These are phyloP conservation scores for Calonectria honghensis DNA, from an alignment of 2,329 filamentous ascomycete genomes.

Conservation along the genomic window DNA sequence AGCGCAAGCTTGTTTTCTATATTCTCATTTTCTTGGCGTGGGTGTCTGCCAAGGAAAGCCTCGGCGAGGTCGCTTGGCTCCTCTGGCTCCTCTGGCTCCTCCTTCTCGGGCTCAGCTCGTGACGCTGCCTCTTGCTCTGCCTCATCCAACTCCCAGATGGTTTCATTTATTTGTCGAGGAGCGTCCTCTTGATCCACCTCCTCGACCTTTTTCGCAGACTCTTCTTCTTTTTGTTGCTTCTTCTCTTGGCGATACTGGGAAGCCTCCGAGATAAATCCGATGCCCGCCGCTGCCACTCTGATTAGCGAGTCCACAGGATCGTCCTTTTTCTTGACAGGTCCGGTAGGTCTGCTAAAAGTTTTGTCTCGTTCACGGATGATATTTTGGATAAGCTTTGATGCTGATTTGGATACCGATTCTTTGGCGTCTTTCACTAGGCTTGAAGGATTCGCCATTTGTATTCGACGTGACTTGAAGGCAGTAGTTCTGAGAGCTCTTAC, in stretches of 20 bases:
- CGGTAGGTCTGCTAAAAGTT: neutral
- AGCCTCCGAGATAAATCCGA: conserved; percentile 36
- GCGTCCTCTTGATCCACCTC: neutral
- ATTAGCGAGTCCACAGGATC: conserved; percentile 24
- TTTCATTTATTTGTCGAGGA: neutral
- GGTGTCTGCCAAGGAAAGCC: conserved; percentile 25
- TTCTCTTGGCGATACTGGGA: conserved; percentile 28
- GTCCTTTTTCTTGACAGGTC: conserved; percentile 8
- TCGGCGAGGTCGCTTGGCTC: neutral
- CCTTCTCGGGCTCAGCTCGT: too few relatives aligned
- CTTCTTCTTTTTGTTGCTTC: conserved; percentile 6
- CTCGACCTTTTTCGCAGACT: neutral
- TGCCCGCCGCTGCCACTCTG: conserved; percentile 28
- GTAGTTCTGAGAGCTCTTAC: neutral
- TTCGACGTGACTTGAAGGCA: neutral
- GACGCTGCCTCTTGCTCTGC: neutral
- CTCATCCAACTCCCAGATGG: conserved; percentile 28
- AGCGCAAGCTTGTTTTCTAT: conserved; percentile 33
- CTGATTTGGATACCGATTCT: neutral
- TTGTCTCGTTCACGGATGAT: conserved; percentile 18
- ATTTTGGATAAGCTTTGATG: conserved; percentile 10
- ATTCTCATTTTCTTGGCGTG: neutral
- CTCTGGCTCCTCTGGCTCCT: neutral
- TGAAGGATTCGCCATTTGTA: neutral
- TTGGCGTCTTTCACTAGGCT: conserved; percentile 13